These are phyloP conservation scores for Stagonosporopsis cucurbitacearum DNA, from an alignment of 2,329 filamentous ascomycete genomes.

Conservation along the genomic window DNA sequence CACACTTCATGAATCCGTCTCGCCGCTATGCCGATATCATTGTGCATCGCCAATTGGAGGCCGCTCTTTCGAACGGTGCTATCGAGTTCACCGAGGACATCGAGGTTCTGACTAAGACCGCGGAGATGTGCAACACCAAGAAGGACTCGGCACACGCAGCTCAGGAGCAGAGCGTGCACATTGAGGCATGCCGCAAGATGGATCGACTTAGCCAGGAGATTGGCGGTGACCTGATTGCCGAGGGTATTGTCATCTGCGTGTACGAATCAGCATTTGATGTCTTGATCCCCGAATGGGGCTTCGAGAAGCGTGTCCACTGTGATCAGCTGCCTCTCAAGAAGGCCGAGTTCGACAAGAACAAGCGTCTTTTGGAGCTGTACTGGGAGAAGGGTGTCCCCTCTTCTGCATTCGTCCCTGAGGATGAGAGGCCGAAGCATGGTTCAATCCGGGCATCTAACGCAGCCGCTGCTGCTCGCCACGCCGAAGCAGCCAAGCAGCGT, in stretches of 20 bases:
- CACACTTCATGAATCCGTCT: slow-evolving; percentile 95
- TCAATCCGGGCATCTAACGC: slow-evolving; percentile 77
- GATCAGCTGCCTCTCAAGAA: slow-evolving; percentile 98
- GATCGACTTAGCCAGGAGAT: slow-evolving; percentile 86
- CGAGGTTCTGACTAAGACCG: slow-evolving; percentile 87
- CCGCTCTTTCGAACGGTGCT: slow-evolving; percentile 79
- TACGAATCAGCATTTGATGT: slow-evolving; percentile 99
- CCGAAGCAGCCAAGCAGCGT: slow-evolving; percentile 80
- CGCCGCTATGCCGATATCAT: slow-evolving; percentile 94
- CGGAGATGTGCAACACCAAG: slow-evolving; percentile 97
- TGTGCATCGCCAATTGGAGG: slow-evolving; percentile 92
- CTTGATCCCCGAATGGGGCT: slow-evolving; percentile 96
- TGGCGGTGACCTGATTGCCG: slow-evolving; percentile 90
- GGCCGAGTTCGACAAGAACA: slow-evolving; percentile 98
- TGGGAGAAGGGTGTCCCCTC: slow-evolving; percentile 99
- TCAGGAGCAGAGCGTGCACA: slow-evolving; percentile 98
- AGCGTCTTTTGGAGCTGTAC: slow-evolving; percentile 92
- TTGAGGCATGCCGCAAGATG: slow-evolving; percentile 95
- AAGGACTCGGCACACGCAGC: slow-evolving; percentile 97
- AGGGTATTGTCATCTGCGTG: slow-evolving; percentile 94
- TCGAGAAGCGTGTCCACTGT: slow-evolving; percentile 99
- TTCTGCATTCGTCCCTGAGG: slow-evolving; percentile 93
- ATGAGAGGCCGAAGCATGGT: slow-evolving; percentile 88
- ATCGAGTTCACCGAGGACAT: slow-evolving; percentile 88
- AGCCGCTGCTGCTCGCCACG: slow-evolving; percentile 76